Evolutionary conservation across 164 flowering plant genomes (phyloP).

Genomic region (Paratinospora sagittata): DNA sequence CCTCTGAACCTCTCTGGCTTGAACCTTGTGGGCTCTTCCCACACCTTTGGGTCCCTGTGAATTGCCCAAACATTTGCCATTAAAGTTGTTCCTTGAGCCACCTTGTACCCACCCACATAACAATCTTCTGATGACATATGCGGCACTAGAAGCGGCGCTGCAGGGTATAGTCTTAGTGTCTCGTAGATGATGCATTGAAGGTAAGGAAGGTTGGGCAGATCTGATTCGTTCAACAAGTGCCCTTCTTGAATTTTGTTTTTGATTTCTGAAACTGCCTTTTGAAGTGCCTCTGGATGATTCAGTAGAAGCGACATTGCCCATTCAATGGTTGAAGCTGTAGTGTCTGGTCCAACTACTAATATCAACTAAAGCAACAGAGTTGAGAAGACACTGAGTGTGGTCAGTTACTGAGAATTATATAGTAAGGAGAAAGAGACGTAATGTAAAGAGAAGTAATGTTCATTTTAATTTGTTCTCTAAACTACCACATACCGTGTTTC

Average conservation of each 20-base stretch:
- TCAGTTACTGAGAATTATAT: no score
- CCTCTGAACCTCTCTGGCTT: not conserved
- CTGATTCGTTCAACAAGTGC: not conserved
- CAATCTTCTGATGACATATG: not conserved
- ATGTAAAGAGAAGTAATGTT: no score
- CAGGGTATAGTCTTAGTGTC: not conserved
- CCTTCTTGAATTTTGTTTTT: not conserved
- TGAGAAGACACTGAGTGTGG: no score
- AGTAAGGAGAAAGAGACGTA: no score
- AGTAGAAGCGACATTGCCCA: conserved; percentile 12
- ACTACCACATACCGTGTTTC: no score
- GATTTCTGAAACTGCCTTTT: not conserved
- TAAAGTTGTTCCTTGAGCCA: no score
- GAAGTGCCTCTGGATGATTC: not conserved
- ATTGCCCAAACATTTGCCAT: no score
- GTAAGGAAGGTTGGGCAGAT: not conserved
- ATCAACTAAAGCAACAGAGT: no score
- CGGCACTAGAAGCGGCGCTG: not conserved
- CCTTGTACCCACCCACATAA: not conserved
- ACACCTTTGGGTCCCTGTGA: not conserved
- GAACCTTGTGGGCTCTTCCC: not conserved
- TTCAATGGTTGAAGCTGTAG: not conserved
- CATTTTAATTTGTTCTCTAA: no score
- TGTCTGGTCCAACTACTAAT: not conserved
- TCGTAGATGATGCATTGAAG: not conserved